Evolutionary conservation across 495 filamentous ascomycete species (phyloP).

Genomic region (Cercophora samala): DNA sequence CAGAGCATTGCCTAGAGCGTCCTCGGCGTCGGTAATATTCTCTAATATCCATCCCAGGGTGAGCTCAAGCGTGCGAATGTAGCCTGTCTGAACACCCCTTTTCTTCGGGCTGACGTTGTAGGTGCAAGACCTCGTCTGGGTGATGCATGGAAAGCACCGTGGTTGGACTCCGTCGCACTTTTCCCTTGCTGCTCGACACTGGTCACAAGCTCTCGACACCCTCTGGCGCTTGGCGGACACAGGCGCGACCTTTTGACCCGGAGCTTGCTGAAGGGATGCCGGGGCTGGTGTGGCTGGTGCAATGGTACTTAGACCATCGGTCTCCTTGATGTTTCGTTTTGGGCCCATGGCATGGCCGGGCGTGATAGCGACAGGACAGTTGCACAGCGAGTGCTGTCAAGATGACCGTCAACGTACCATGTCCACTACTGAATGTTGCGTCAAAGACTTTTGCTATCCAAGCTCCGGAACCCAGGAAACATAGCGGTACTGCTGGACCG

Average conservation of each 20-base stretch:
- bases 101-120: conserved; percentile 71
- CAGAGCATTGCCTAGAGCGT: conserved; percentile 33
- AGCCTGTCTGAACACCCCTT: conserved; percentile 63
- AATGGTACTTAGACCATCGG: conserved; percentile 11
- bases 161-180: conserved; percentile 66
- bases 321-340: conserved; percentile 24
- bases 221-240: conserved; percentile 50
- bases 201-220: conserved; percentile 66
- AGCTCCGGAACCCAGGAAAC: neutral
- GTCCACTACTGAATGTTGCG: conserved; percentile 8
- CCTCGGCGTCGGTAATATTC: conserved; percentile 30
- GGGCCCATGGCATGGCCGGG: conserved; percentile 8
- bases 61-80: conserved; percentile 60
- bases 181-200: conserved; percentile 62
- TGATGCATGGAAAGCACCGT: conserved; percentile 59
- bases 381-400: neutral
- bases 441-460: neutral
- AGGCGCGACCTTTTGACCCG: neutral
- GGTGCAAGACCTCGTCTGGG: conserved; percentile 58
- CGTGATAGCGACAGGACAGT: neutral
- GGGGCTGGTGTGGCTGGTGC: neutral
- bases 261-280: conserved; percentile 13
- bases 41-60: conserved; percentile 39
- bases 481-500: neutral
- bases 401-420: conserved; percentile 9